Conservation (phyloP, 169 alveolate genomes). For the Plasmodium vivax region DNA sequence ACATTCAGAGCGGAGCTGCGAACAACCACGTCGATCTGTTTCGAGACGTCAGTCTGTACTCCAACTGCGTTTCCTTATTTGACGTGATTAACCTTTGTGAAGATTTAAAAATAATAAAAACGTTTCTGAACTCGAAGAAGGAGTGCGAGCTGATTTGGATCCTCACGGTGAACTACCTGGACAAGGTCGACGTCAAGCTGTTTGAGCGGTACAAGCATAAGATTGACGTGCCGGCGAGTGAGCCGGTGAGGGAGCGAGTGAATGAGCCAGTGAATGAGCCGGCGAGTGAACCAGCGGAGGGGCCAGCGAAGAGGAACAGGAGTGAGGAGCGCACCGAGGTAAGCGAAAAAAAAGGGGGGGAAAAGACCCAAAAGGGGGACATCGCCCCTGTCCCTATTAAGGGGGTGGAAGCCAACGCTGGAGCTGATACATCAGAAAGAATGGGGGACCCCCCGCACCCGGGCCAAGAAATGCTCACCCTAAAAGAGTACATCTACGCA, state of each 20-base stretch:
- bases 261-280: background rate
- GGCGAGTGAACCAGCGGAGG: background rate
- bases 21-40: slow-evolving; percentile 24
- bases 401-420: background rate
- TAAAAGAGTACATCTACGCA: slow-evolving; percentile 49
- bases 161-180: slow-evolving; percentile 53
- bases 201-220: slow-evolving; percentile 48
- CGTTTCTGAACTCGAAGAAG: slow-evolving; percentile 46
- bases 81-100: slow-evolving; percentile 50
- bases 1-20: slow-evolving; percentile 10
- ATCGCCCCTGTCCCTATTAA: background rate
- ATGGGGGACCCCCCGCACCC: background rate
- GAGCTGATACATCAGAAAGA: background rate
- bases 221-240: slow-evolving; percentile 4
- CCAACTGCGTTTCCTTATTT: slow-evolving; percentile 52
- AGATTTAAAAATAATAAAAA: slow-evolving; percentile 51
- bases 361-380: background rate
- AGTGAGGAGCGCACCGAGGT: background rate
- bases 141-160: slow-evolving; percentile 68
- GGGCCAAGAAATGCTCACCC: slow-evolving; percentile 2
- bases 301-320: background rate
- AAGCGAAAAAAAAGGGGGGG: background rate
- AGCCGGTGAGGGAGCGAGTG: background rate
- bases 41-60: slow-evolving; percentile 22
- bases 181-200: slow-evolving; percentile 14